Evolutionary conservation across 176 grass and related monocot genomes (phyloP), one percentile per base, ranked within the genome.

Genomic region (Bromus sterilis): DNA sequence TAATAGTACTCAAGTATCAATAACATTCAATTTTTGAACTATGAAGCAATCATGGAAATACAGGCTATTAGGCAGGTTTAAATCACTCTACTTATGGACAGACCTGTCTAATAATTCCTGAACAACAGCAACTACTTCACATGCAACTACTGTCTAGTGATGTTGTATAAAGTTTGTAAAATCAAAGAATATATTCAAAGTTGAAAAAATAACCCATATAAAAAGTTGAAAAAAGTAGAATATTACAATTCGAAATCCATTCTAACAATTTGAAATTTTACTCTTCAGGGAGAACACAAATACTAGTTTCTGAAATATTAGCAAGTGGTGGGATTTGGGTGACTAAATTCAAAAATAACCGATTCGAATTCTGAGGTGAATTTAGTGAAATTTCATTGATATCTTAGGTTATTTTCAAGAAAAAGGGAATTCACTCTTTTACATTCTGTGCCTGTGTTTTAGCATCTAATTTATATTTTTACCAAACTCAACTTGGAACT

Each of bases 1-100:
- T 90, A 10, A 39, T 42, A 10, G 31, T 42, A 46, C 16, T 58
- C 35, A 71, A 9, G 40, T 16, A 37, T 20, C 26, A 81, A 41
- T 71, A 61, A 82, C 59, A 55, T n/a, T 80, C 26, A 66, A 78
- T 64, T 77, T 16, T 81, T 20, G 66, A 56, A 83, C 71, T 72
- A 64, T 5, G 2, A 24, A 46, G 57, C 28, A 58, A 79, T 26
- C 13, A 61, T 59, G 30, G 40, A 70, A 70, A 71, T 15, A 42
- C 4, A 58, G 15, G 26, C 43, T 78, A 44, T 4, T 18, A 57
- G 44, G 13, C 14, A 79, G 18, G 72, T 31, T 5, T 26, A 66
- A 66, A 34, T 36, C 42, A 57, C 9, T 78, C 33, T 33, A 39
- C 7, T 77, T 56, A 33, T 58, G 21, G 36, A 65, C 14, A 34